phyloP scores from a whole-genome alignment of 495 filamentous ascomycete species.

The Paragyromitra xinjiangensis region DNA sequence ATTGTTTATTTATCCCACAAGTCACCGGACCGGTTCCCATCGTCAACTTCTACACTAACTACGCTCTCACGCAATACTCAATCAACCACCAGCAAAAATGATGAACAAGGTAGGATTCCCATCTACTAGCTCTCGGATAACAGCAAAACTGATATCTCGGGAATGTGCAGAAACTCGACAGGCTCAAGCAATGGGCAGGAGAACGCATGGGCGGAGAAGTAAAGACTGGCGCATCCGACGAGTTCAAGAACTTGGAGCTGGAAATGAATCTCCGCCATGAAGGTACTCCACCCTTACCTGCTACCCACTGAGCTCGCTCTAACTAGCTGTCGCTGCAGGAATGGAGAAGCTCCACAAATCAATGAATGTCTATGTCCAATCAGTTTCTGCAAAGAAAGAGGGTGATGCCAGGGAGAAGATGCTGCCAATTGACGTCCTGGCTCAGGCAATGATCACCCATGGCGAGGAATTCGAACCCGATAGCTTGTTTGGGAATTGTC shows the following conservation, averaged over 20 bases:
- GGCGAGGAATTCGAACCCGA: slow-evolving; percentile 93
- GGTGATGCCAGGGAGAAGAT: slow-evolving; percentile 80
- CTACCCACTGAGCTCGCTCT: slow-evolving; percentile 1
- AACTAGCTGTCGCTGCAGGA: slow-evolving; percentile 63
- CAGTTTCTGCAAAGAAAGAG: slow-evolving; percentile 84
- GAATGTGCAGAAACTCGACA: slow-evolving; percentile 77
- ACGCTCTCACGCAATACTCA: slow-evolving; percentile 31
- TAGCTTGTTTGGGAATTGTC: slow-evolving; percentile 90
- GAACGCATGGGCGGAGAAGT: slow-evolving; percentile 95
- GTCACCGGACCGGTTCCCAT: slow-evolving; percentile 26
- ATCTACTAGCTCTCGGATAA: background rate
- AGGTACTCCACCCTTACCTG: slow-evolving; percentile 64
- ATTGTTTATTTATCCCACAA: slow-evolving; percentile 38
- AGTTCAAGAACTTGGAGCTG: slow-evolving; percentile 90
- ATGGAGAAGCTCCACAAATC: slow-evolving; percentile 92
- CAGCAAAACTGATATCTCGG: slow-evolving; percentile 21
- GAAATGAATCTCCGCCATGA: slow-evolving; percentile 94
- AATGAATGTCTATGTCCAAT: slow-evolving; percentile 89
- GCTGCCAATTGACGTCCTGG: slow-evolving; percentile 80
- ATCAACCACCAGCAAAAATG: slow-evolving; percentile 47
- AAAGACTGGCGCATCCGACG: slow-evolving; percentile 86
- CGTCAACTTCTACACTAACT: background rate
- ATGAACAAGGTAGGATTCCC: slow-evolving; percentile 53
- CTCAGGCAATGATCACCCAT: slow-evolving; percentile 86
- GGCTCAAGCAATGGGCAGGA: slow-evolving; percentile 97